Conservation (phyloP, 1,284 basidiomycete species). For the Naganishia albida region DNA sequence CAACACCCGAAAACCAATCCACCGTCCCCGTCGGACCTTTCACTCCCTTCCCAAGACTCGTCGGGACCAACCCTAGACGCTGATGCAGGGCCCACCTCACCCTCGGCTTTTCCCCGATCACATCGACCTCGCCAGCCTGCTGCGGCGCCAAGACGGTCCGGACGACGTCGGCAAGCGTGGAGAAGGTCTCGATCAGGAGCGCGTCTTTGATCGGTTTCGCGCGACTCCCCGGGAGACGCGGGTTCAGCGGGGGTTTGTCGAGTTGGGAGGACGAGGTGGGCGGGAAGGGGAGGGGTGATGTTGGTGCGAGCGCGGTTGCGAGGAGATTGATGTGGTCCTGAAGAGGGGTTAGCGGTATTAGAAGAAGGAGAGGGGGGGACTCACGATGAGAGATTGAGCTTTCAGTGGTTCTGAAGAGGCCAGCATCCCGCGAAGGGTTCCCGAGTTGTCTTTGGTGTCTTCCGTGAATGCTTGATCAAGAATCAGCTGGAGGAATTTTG, state of each 20-base stretch:
- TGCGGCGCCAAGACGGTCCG: not conserved
- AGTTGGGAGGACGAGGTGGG: not conserved
- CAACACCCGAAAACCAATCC: constrained; percentile 29
- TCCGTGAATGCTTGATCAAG: constrained; percentile 20
- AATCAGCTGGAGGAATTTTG: constrained; percentile 10
- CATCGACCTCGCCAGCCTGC: not conserved
- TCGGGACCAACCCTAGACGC: not conserved
- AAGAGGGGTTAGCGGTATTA: not conserved
- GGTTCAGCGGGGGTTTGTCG: not conserved
- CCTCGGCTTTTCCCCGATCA: not conserved
- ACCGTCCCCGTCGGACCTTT: constrained; percentile 11
- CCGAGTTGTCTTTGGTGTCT: not conserved
- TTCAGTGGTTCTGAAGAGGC: not conserved
- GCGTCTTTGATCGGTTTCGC: constrained; percentile 18
- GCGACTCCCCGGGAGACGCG: constrained; percentile 18
- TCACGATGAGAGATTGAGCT: not conserved
- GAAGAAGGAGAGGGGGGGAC: not conserved
- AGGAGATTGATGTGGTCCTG: constrained; percentile 15
- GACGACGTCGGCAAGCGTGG: constrained; percentile 9
- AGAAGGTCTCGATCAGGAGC: not conserved
- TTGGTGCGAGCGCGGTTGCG: constrained; percentile 4
- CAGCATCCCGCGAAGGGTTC: constrained; percentile 7
- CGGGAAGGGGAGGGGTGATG: not conserved
- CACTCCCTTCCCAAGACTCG: not conserved
- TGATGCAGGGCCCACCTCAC: constrained; percentile 32